A percentile compares a stretch with the other conserved stretches of the same genome.
Conservation (phyloP, 306 rosid genomes). For the Cicer bijugum region DNA sequence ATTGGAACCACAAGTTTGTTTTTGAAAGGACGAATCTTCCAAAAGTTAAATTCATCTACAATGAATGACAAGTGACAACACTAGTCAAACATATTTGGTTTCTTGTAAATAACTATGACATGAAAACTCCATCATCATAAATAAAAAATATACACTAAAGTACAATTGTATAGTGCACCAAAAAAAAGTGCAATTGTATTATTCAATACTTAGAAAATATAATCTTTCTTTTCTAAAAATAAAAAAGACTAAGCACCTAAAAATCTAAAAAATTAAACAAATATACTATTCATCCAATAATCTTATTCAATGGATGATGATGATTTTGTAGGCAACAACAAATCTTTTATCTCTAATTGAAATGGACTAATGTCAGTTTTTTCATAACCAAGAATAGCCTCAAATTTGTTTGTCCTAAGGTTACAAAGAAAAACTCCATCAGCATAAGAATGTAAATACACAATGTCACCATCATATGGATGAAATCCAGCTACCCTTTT, state of each 20-base stretch:
- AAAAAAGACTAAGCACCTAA: neutral
- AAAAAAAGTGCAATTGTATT: neutral
- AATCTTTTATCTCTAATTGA: conserved; percentile 8
- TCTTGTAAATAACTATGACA: conserved; percentile 4
- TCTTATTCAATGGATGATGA: conserved; percentile 1
- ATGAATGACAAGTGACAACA: too few species aligned
- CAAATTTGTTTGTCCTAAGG: conserved; percentile 6
- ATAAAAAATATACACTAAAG: neutral
- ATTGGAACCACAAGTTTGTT: neutral
- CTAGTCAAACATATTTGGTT: neutral
- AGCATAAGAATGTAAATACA: conserved; percentile 37
- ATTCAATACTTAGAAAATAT: neutral
- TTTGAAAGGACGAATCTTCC: neutral
- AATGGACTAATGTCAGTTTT: conserved; percentile 39
- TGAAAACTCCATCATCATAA: conserved; percentile 14
- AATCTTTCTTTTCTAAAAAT: neutral
- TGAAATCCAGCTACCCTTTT: conserved; percentile 44
- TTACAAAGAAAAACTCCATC: conserved; percentile 39
- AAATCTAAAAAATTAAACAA: neutral
- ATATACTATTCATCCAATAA: neutral
- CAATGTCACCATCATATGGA: conserved; percentile 42
- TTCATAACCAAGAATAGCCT: conserved; percentile 36
- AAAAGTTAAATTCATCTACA: neutral
- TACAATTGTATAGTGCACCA: neutral
- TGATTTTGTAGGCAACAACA: neutral